phyloP scores from a whole-genome alignment of 2,329 filamentous ascomycete species.

The Verticillium longisporum region DNA sequence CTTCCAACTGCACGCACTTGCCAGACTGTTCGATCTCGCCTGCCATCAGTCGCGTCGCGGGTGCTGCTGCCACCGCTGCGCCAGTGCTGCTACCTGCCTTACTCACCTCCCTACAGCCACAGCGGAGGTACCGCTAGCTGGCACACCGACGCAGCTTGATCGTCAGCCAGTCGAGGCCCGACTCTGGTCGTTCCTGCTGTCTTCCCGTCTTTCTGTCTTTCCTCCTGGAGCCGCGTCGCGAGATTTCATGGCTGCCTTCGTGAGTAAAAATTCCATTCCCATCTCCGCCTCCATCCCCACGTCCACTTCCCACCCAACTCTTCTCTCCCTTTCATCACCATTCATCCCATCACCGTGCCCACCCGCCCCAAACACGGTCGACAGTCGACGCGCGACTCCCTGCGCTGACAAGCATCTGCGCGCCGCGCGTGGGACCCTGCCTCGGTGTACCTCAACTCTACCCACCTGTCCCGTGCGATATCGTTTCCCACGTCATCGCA shows the following conservation, averaged over 20 bases:
- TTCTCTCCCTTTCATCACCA: not conserved
- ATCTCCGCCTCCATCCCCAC: not conserved
- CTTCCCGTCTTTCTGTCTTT: not conserved
- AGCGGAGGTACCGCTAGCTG: too few species aligned
- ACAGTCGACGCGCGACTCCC: not conserved
- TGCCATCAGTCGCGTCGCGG: not conserved
- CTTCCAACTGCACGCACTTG: not conserved
- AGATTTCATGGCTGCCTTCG: conserved; percentile 18
- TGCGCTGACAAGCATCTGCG: not conserved
- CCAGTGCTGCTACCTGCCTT: not conserved
- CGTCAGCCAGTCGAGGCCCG: not conserved
- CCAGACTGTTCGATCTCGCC: not conserved
- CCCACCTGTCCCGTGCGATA: not conserved
- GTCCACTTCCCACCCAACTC: not conserved
- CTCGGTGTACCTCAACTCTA: not conserved
- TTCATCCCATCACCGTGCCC: not conserved
- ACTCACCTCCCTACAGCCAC: too few species aligned
- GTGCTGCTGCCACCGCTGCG: not conserved
- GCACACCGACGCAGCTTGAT: not conserved
- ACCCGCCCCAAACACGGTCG: not conserved
- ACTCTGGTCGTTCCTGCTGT: not conserved
- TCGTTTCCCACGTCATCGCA: not conserved
- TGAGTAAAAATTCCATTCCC: conserved; percentile 7
- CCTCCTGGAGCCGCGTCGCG: not conserved
- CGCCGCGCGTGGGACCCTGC: not conserved